Evolutionary conservation across 2,329 filamentous ascomycete species (phyloP), one percentile per base, ranked within the genome.

Genomic region (Botrytis hyacinthi): DNA sequence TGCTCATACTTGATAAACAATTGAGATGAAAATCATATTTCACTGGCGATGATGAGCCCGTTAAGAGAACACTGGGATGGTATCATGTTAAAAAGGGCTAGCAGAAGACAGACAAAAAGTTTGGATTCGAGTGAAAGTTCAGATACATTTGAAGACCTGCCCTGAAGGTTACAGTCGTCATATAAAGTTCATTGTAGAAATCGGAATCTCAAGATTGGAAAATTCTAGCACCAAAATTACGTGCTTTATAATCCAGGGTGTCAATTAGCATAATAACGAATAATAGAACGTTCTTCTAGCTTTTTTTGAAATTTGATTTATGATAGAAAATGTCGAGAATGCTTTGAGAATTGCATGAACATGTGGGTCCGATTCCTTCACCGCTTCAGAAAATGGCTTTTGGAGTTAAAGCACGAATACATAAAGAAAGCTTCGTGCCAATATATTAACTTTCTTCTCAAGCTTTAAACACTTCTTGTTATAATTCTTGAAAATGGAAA

Each of bases 321-420:
- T 54, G 65, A 54, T 67, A 54, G 46, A 40, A 67, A 42, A 20
- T 29, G 18, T 63, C 37, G 61, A 63, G 26, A 44, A 63, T 40
- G 40, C 16, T 18, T 57, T 18, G 16, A 57, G 51, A 57, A 57
- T 35, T 54, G 65, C 65, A 68, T 54, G 65, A 57, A 42, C 48
- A 57, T 57, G 65, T 68, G 48, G 65, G 22, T 57, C 46, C 51
- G 7, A 18, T 68, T 32, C 26, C 65, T 68, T 68, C 65, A 68
- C 65, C 65, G 65, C 65, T 42, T 22, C 16, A 29, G n/a, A 14
- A 57, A 57, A 54, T 57, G 66, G 66, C 35, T 57, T 68, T 57
- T 22, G 10, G 8, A 40, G 46, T 26, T 32, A 42, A 35, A 68
- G n/a, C 16, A 42, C 35, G 48, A 68, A 57, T 54, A 57, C 29